phyloP scores from a whole-genome alignment of 768 basidiomycete species.

The Lentinula detonsa region DNA sequence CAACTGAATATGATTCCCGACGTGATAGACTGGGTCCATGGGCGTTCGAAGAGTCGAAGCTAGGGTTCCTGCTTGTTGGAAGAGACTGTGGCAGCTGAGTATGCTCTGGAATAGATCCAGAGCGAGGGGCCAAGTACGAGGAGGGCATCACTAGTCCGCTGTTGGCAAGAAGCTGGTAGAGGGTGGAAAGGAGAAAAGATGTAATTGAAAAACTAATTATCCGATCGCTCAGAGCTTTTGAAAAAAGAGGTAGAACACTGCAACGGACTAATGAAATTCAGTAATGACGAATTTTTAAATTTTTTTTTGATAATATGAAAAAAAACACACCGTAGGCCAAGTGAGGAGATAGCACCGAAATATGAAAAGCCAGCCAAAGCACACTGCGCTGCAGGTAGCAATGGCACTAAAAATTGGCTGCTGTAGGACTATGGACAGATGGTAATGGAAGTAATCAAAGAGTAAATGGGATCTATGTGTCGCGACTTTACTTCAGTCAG shows the following conservation, averaged over 20 bases:
- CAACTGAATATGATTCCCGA: constrained; percentile 17
- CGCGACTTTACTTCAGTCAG: not conserved
- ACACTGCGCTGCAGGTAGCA: not conserved
- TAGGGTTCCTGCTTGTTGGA: not conserved
- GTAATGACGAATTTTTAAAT: not conserved
- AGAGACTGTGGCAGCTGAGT: not conserved
- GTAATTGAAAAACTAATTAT: not conserved
- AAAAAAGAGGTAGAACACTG: not conserved
- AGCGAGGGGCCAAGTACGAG: not conserved
- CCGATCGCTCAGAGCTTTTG: not conserved
- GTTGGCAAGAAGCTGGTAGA: not conserved
- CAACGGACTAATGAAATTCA: not conserved
- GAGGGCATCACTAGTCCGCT: not conserved
- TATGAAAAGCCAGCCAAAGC: not conserved
- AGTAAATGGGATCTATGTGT: not conserved
- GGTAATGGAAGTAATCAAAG: not conserved
- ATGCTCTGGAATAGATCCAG: constrained; percentile 3
- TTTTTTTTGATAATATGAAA: not conserved
- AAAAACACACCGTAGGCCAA: not conserved
- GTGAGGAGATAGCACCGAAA: not conserved
- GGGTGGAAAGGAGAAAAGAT: not conserved
- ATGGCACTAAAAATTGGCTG: not conserved
- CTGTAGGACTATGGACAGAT: not conserved
- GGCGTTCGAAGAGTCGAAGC: not conserved
- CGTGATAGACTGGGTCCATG: not conserved